A percentile compares a stretch with the other conserved stretches of the same genome.
Conservation (phyloP, 192 early-diverging fungal species). For the Phycomyces nitens region DNA sequence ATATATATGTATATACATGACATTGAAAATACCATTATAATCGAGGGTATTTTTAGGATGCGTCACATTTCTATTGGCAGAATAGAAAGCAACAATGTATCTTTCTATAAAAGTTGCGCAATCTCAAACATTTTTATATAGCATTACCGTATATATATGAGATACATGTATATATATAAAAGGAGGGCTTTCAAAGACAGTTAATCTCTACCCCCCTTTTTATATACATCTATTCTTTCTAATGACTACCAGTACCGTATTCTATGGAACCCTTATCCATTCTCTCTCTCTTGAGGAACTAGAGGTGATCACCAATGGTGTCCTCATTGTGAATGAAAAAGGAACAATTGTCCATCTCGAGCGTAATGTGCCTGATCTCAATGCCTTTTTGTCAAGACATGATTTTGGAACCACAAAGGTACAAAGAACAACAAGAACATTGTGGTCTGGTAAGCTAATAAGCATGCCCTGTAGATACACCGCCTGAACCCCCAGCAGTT, state of each 20-base stretch:
- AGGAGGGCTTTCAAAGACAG: no score
- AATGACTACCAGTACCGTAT: conserved; percentile 10
- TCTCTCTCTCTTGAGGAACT: conserved; percentile 46
- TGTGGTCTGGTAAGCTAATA: conserved; percentile 3
- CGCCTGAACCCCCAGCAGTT: conserved; percentile 59
- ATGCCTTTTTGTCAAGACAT: conserved; percentile 12
- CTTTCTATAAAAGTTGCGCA: no score
- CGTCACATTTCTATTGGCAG: no score
- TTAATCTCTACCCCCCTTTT: background rate
- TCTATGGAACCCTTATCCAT: conserved; percentile 32
- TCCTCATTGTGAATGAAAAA: conserved; percentile 60
- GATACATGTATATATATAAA: no score
- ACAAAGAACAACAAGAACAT: background rate
- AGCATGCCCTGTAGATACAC: conserved; percentile 23
- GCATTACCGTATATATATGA: no score
- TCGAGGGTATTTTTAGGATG: no score
- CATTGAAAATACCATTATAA: no score
- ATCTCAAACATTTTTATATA: no score
- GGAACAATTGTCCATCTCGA: conserved; percentile 70
- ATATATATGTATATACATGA: no score
- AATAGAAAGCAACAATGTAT: no score
- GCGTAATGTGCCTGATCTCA: conserved; percentile 38
- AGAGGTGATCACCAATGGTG: conserved; percentile 59
- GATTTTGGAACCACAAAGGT: conserved; percentile 7
- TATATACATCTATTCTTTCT: conserved; percentile 1